Evolutionary conservation across 495 filamentous ascomycete species (phyloP).

Genomic region (Penicillium cosmopolitanum): DNA sequence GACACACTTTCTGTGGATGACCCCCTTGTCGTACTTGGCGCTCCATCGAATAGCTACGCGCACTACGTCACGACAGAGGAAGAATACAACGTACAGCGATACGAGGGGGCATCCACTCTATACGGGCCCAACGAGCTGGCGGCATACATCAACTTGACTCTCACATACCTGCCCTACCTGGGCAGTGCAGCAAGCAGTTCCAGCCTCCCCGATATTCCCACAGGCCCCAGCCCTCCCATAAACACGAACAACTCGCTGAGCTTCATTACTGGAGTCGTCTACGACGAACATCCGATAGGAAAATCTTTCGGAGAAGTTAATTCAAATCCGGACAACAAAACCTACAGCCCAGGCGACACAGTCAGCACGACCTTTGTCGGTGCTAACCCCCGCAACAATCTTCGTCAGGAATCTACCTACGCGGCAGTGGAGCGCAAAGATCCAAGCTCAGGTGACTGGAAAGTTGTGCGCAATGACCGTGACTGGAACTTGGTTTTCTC

Average conservation of each 20-base stretch:
- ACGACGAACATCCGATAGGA: conserved; percentile 70
- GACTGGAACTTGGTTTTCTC: conserved; percentile 33
- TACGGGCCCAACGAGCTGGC: conserved; percentile 92
- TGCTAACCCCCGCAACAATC: conserved; percentile 88
- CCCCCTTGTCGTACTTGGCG: conserved; percentile 85
- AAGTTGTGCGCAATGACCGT: conserved; percentile 52
- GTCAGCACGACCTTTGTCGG: conserved; percentile 77
- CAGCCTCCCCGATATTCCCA: conserved; percentile 48
- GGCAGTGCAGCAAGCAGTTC: conserved; percentile 43
- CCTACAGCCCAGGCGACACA: conserved; percentile 59
- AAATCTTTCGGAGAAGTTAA: conserved; percentile 77
- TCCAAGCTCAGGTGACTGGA: conserved; percentile 59
- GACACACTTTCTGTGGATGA: conserved; percentile 49
- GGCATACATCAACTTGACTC: conserved; percentile 86
- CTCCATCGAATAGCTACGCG: conserved; percentile 92
- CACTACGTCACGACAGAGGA: conserved; percentile 95
- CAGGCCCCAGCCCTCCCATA: conserved; percentile 74
- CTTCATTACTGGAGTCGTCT: conserved; percentile 81
- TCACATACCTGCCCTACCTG: conserved; percentile 73
- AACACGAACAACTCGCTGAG: conserved; percentile 78
- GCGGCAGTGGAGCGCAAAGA: conserved; percentile 73
- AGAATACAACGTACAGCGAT: conserved; percentile 88
- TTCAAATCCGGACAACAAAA: conserved; percentile 51
- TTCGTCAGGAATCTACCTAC: conserved; percentile 77
- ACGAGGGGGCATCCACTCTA: conserved; percentile 93